Base-by-base conservation (phyloP, 2,329 filamentous ascomycete species). In the Neophaeococcomyces mojaviensis region DNA sequence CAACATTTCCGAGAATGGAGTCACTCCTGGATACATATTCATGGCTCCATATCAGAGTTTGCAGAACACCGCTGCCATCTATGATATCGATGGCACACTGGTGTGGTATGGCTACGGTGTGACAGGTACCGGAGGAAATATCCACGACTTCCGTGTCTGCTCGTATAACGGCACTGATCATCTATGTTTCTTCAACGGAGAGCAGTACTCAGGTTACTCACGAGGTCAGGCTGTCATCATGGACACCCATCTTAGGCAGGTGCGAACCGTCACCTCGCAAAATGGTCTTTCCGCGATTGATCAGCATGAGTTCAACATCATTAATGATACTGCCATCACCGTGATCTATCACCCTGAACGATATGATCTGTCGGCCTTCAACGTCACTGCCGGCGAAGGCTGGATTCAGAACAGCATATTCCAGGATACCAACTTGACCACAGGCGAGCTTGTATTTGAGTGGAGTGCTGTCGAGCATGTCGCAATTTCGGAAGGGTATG, bases 401-500 rank as follows among this genome's bases (percentile, higher is more conserved):
- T 76, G 70, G 69, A 58, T 76, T 30, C 69, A 74, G 52, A 68
- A 75, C 56, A 71, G 71, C 44, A 63, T 74, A 2, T 75, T 76
- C 49, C 72, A 76, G 55, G 72, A 76, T 56, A 61, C 76, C 6
- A 69, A 76, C 15, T 65, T 75, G 31, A 69, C 73, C 42, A 73
- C 69, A 6, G 75, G 76, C 2, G 64, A 71, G 33, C 59, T 81
- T 3, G 50, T 79, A 9, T 81, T 80, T 51, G 76, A 81, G 53
- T 81, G 77, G 78, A 68, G 68, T 24, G 74, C 72, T 51, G 61
- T 79, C 8, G 74, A 79, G 47, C 73, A 79, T 58, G 65, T 78
- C n/a, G 68, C 72, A 51, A 70, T 70, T 1, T 65, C 65, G 2
- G 60, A 64, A 31, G 69, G 66, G 41, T 75, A 70, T 60, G 73